Percentiles rank a stretch among this genome's conserved stretches.
Evolutionary conservation across 495 filamentous ascomycete species (phyloP).

Genomic region (Aspergillus nidulans): DNA sequence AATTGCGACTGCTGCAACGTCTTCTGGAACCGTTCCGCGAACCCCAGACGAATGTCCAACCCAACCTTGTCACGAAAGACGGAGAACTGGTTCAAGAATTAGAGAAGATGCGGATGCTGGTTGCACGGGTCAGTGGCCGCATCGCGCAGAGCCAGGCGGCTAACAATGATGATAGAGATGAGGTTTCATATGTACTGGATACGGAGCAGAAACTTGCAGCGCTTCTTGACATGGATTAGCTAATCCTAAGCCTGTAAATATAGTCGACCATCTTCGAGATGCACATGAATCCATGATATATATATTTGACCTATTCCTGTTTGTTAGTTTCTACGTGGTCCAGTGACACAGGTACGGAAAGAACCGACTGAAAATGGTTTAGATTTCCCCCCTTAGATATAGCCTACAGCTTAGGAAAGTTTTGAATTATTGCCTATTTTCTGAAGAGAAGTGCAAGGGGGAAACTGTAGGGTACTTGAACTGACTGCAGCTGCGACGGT

Average conservation of each 20-base stretch:
- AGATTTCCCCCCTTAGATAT: neutral
- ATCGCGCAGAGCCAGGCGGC: constrained; percentile 38
- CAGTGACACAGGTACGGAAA: constrained; percentile 9
- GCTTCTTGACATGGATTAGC: constrained; percentile 32
- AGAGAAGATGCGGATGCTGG: constrained; percentile 70
- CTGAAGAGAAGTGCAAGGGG: constrained; percentile 22
- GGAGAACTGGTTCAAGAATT: constrained; percentile 70
- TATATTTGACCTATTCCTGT: neutral
- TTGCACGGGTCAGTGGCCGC: constrained; percentile 63
- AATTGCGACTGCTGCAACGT: constrained; percentile 50
- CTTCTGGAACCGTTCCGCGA: constrained; percentile 58
- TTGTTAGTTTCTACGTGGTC: neutral
- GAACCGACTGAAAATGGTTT: neutral
- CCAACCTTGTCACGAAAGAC: constrained; percentile 70
- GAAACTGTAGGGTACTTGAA: constrained; percentile 7
- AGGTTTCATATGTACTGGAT: constrained; percentile 25
- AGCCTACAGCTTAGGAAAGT: neutral
- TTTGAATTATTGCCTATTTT: constrained; percentile 11
- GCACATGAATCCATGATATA: neutral
- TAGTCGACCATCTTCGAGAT: neutral
- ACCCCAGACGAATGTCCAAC: constrained; percentile 59
- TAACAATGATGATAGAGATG: constrained; percentile 10
- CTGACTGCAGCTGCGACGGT: constrained; percentile 22
- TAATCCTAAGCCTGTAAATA: neutral
- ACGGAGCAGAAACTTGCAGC: constrained; percentile 34